These are phyloP conservation scores for Penicillium chermesinum DNA, from an alignment of 495 filamentous ascomycete genomes.

Conservation along the genomic window DNA sequence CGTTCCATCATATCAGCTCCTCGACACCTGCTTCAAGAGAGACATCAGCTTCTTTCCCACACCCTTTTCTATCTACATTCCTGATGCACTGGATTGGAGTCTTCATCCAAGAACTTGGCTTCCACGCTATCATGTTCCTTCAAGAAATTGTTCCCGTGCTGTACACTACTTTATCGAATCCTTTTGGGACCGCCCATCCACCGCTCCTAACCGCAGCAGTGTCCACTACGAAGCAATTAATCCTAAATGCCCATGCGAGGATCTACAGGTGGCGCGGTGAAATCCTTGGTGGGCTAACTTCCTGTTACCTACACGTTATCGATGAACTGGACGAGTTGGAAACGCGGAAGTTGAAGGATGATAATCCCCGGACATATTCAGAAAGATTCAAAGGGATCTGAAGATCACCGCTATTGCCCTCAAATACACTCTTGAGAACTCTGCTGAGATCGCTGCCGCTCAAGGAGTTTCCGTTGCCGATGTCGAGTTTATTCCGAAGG, in stretches of 20 bases:
- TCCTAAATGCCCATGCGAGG: conserved; percentile 71
- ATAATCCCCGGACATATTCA: background rate
- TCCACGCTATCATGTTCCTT: conserved; percentile 70
- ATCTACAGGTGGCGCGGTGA: conserved; percentile 62
- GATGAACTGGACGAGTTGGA: conserved; percentile 35
- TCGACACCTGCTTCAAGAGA: conserved; percentile 37
- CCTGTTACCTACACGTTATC: conserved; percentile 61
- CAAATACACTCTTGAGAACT: conserved; percentile 34
- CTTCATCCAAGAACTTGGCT: conserved; percentile 56
- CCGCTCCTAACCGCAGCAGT: conserved; percentile 51
- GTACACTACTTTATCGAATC: conserved; percentile 58
- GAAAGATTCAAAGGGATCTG: conserved; percentile 29
- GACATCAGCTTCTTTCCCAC: conserved; percentile 44
- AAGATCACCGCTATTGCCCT: conserved; percentile 32
- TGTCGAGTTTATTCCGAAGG: conserved; percentile 18
- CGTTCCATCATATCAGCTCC: conserved; percentile 47
- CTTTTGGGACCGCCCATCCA: conserved; percentile 58
- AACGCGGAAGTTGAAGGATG: conserved; percentile 3
- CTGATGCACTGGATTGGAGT: conserved; percentile 52
- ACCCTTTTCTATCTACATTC: conserved; percentile 41
- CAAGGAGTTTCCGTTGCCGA: conserved; percentile 12
- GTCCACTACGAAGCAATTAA: conserved; percentile 49
- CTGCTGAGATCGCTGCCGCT: conserved; percentile 1
- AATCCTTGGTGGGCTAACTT: conserved; percentile 55
- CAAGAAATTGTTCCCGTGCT: conserved; percentile 66